Conservation (phyloP, 257 asterid species). For the Solanum lycopersicoides region DNA sequence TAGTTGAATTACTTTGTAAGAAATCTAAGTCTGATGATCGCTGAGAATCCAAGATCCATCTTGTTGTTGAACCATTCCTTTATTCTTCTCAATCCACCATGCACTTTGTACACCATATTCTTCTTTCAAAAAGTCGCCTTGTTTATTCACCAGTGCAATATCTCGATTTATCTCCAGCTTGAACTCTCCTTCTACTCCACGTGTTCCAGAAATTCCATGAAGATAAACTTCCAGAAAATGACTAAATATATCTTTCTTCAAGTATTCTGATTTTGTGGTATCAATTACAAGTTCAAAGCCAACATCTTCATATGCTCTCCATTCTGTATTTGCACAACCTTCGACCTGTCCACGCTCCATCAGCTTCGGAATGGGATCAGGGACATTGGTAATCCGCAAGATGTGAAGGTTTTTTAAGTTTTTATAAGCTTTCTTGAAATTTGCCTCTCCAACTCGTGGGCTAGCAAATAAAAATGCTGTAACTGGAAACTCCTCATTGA, state of each 20-base stretch:
- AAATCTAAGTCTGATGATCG: neutral
- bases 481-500: slow-evolving; percentile 56
- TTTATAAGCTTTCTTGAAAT: slow-evolving; percentile 9
- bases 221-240: slow-evolving; percentile 45
- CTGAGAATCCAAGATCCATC: slow-evolving; percentile 14
- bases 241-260: slow-evolving; percentile 15
- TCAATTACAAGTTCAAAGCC: slow-evolving; percentile 51
- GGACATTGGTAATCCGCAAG: slow-evolving; percentile 34
- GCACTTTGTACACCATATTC: neutral
- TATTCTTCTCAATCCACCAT: slow-evolving; percentile 9
- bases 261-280: slow-evolving; percentile 35
- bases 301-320: slow-evolving; percentile 34
- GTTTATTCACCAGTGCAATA: slow-evolving; percentile 26
- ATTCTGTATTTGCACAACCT: neutral
- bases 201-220: slow-evolving; percentile 30
- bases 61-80: neutral
- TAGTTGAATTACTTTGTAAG: too few relatives aligned
- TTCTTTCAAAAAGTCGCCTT: neutral
- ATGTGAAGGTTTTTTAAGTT: slow-evolving; percentile 15
- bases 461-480: slow-evolving; percentile 48
- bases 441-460: slow-evolving; percentile 57
- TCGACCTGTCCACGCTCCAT: slow-evolving; percentile 6
- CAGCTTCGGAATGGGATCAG: slow-evolving; percentile 39
- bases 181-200: slow-evolving; percentile 15
- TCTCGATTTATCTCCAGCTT: neutral